Percentiles rank a stretch among this genome's conserved stretches.
Evolutionary conservation across 2,329 filamentous ascomycete species (phyloP).

Genomic region (Grosmannia serpens): DNA sequence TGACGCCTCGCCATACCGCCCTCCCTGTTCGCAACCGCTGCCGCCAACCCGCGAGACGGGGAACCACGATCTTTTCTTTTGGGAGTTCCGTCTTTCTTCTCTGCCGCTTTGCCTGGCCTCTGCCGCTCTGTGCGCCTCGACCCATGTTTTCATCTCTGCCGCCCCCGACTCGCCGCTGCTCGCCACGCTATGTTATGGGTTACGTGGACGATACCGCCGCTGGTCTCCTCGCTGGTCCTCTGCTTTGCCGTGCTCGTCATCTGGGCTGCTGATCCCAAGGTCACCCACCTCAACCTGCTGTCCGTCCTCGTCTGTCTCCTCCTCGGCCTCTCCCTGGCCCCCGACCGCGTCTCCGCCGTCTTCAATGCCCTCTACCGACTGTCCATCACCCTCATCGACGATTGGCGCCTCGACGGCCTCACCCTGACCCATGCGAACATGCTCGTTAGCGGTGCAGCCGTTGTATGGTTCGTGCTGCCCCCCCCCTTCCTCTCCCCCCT

Average conservation of each 20-base stretch:
- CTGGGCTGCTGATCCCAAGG: conserved; percentile 33
- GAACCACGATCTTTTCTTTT: not conserved
- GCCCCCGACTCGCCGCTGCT: conserved; percentile 10
- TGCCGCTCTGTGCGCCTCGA: not conserved
- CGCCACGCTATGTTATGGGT: conserved; percentile 37
- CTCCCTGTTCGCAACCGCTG: not conserved
- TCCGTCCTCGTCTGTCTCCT: conserved; percentile 27
- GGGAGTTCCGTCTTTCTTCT: not conserved
- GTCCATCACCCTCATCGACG: conserved; percentile 22
- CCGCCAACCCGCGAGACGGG: not conserved
- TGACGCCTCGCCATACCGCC: not conserved
- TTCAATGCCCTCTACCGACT: conserved; percentile 23
- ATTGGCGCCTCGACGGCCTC: conserved; percentile 34
- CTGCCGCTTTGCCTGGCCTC: not conserved
- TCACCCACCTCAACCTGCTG: conserved; percentile 29
- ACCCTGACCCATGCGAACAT: conserved; percentile 40
- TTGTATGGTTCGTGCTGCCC: conserved; percentile 32
- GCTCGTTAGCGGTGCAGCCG: conserved; percentile 40
- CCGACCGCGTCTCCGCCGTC: conserved; percentile 26
- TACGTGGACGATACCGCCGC: conserved; percentile 30
- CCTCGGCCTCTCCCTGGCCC: conserved; percentile 30
- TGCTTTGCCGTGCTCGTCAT: conserved; percentile 29
- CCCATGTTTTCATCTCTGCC: conserved; percentile 13
- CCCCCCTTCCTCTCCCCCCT: not conserved
- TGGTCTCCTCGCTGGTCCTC: conserved; percentile 32